Conservation (phyloP, 306 rosid genomes). For the Citrullus colocynthis region DNA sequence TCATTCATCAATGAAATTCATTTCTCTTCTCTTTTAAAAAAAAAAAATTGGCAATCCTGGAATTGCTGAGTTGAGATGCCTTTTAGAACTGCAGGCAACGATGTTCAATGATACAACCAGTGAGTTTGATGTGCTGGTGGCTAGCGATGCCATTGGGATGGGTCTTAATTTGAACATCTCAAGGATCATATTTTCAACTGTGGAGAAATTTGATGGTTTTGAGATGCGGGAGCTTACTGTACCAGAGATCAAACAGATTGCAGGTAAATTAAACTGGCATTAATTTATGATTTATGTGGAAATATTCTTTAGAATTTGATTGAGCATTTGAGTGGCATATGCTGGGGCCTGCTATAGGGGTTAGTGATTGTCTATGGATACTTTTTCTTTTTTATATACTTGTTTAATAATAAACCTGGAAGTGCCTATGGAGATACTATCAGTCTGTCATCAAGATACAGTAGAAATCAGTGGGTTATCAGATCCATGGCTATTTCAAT, state of each 20-base stretch:
- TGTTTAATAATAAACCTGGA: background rate
- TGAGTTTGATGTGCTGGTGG: slow-evolving; percentile 93
- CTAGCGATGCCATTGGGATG: slow-evolving; percentile 97
- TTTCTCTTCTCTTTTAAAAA: too few relatives aligned
- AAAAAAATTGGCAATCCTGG: background rate
- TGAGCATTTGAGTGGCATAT: background rate
- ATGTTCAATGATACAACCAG: slow-evolving; percentile 77
- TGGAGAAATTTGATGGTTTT: slow-evolving; percentile 73
- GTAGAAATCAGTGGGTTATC: background rate
- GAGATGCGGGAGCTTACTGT: slow-evolving; percentile 62
- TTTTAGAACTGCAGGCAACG: slow-evolving; percentile 72
- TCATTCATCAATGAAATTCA: too few relatives aligned
- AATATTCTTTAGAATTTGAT: background rate
- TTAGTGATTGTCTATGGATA: background rate
- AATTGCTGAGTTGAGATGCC: slow-evolving; percentile 26
- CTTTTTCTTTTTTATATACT: background rate
- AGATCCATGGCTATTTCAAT: background rate
- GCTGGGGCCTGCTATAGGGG: background rate
- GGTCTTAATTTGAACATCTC: slow-evolving; percentile 97
- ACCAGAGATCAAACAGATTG: slow-evolving; percentile 86
- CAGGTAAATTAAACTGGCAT: slow-evolving; percentile 34
- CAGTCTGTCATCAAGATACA: background rate
- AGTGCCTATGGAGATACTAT: background rate
- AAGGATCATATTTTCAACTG: slow-evolving; percentile 77
- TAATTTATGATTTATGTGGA: background rate